Evolutionary conservation across 345 rosid genomes (phyloP).

Genomic region (Bruguiera parviflora): DNA sequence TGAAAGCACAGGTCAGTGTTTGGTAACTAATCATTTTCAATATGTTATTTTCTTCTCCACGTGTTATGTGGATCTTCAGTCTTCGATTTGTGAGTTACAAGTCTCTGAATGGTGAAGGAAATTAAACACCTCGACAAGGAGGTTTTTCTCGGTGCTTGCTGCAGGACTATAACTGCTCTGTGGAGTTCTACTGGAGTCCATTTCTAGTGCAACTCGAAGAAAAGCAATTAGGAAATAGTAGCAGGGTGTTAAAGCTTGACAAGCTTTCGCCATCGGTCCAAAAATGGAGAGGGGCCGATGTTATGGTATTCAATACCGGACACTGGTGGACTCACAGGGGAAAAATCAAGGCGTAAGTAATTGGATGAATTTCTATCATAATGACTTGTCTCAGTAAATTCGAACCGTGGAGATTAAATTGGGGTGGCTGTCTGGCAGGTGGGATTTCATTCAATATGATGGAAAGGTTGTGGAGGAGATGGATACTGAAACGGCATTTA

Average conservation of each 20-base stretch:
- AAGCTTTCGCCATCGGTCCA: slow-evolving; percentile 22
- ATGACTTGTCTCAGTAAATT: neutral
- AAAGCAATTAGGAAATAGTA: slow-evolving; percentile 18
- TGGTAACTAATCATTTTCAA: too few relatives aligned
- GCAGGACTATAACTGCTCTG: slow-evolving; percentile 44
- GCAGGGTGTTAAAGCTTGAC: slow-evolving; percentile 38
- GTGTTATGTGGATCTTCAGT: too few relatives aligned
- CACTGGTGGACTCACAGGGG: slow-evolving; percentile 49
- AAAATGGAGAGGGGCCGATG: slow-evolving; percentile 42
- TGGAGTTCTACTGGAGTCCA: slow-evolving; percentile 51
- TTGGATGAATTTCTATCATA: too few relatives aligned
- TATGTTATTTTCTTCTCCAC: too few relatives aligned
- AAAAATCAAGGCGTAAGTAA: slow-evolving; percentile 25
- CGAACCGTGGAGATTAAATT: neutral
- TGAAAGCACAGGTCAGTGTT: slow-evolving; percentile 36
- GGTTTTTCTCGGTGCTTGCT: neutral
- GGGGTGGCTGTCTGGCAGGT: slow-evolving; percentile 27
- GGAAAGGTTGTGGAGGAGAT: slow-evolving; percentile 30
- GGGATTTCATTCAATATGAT: slow-evolving; percentile 37
- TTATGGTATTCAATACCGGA: slow-evolving; percentile 53
- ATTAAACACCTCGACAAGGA: neutral
- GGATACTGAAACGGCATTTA: slow-evolving; percentile 34
- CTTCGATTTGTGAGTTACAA: neutral
- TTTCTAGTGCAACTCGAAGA: slow-evolving; percentile 37
- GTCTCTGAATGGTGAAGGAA: neutral